Percentiles rank a stretch among this genome's conserved stretches.
phyloP scores from a whole-genome alignment of 495 filamentous ascomycete species.

The Trichoderma parareesei region DNA sequence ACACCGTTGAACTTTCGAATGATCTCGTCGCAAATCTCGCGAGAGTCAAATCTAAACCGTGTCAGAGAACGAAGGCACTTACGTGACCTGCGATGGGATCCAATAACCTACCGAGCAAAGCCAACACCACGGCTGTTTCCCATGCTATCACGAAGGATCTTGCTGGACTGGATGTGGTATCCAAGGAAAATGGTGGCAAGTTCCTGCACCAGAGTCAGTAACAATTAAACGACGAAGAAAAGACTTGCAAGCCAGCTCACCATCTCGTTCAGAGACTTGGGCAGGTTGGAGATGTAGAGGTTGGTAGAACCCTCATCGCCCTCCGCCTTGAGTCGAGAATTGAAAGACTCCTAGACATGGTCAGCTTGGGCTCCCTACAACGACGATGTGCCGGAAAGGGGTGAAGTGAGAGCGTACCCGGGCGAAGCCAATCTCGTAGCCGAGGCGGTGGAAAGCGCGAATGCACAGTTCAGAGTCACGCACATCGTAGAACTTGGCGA shows the following conservation, averaged over 20 bases:
- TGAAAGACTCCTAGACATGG: constrained; percentile 73
- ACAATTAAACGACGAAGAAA: background rate
- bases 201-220: constrained; percentile 39
- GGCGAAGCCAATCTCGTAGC: constrained; percentile 96
- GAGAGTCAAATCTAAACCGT: constrained; percentile 65
- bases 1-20: constrained; percentile 74
- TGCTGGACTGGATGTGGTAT: constrained; percentile 78
- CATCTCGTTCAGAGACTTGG: constrained; percentile 79
- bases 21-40: constrained; percentile 78
- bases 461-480: constrained; percentile 91
- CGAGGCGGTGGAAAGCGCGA: constrained; percentile 84
- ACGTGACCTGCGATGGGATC: background rate
- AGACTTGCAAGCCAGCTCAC: constrained; percentile 31
- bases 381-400: background rate
- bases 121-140: constrained; percentile 94
- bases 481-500: constrained; percentile 84
- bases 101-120: constrained; percentile 72
- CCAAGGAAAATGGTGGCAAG: constrained; percentile 71
- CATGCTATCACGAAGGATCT: constrained; percentile 82
- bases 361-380: background rate
- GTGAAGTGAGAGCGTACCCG: constrained; percentile 44
- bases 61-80: constrained; percentile 20
- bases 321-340: constrained; percentile 86
- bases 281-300: constrained; percentile 93
- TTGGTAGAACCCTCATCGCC: constrained; percentile 84